Evolutionary conservation across 1,284 basidiomycete genomes (phyloP).

Genomic region (Sphagnurus paluster): DNA sequence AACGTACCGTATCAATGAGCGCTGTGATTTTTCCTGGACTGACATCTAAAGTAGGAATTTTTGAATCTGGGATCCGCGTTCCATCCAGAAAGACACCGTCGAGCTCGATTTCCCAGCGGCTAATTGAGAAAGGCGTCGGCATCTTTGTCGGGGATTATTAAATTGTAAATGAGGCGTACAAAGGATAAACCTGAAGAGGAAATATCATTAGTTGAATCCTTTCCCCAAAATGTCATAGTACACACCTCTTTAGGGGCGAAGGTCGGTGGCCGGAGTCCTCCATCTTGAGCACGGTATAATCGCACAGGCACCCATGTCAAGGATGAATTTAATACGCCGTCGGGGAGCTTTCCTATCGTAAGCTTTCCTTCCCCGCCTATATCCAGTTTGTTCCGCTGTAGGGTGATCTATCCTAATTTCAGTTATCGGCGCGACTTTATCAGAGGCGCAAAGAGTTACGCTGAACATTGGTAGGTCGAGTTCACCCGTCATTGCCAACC

Average conservation of each 20-base stretch:
- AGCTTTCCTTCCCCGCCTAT: conserved; percentile 54
- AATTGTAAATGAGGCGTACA: too few relatives aligned
- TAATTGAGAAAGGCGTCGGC: conserved; percentile 33
- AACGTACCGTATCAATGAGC: conserved; percentile 54
- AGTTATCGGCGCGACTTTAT: too few relatives aligned
- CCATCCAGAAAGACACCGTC: conserved; percentile 60
- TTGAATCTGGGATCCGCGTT: conserved; percentile 43
- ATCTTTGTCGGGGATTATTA: too few relatives aligned
- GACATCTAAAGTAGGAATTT: conserved; percentile 34
- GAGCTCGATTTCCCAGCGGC: conserved; percentile 60
- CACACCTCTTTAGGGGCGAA: conserved; percentile 48
- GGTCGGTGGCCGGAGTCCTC: conserved; percentile 42
- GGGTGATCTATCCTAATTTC: conserved; percentile 28
- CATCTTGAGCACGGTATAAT: conserved; percentile 39
- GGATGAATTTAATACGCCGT: conserved; percentile 35
- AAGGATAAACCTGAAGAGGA: conserved; percentile 2
- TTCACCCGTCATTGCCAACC: conserved; percentile 42
- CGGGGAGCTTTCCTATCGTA: conserved; percentile 52
- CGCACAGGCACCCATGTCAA: conserved; percentile 56
- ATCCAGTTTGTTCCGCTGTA: conserved; percentile 52
- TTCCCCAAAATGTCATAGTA: conserved; percentile 5
- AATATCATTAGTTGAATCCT: not conserved
- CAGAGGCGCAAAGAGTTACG: conserved; percentile 21
- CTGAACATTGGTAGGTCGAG: conserved; percentile 48
- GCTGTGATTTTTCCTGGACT: conserved; percentile 39